phyloP scores from a whole-genome alignment of 106 monocot species.

The Acorus gramineus region DNA sequence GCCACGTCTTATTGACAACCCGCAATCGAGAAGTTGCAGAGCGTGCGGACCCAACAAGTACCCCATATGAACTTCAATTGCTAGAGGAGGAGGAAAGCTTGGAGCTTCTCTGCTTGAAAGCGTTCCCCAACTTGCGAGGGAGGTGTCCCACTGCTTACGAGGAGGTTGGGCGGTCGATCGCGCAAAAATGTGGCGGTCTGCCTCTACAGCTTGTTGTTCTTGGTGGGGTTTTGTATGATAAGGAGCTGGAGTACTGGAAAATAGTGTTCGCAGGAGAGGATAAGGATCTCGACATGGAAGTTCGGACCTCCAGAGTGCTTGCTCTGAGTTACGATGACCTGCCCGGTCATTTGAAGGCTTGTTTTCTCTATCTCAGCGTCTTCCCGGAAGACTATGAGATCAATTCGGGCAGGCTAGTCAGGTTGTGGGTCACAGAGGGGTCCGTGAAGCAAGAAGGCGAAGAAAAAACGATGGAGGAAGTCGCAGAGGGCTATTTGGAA shows the following conservation, averaged over 20 bases:
- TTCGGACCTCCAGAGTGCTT: constrained; percentile 7
- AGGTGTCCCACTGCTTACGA: not conserved
- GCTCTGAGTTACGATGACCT: constrained; percentile 15
- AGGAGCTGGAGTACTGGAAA: not conserved
- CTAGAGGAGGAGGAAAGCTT: constrained; percentile 1
- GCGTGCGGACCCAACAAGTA: not conserved
- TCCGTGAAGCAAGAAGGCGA: constrained; percentile 4
- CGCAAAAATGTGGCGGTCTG: constrained; percentile 13
- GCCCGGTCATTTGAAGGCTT: constrained; percentile 5
- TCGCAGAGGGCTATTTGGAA: constrained; percentile 12
- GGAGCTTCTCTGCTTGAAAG: constrained; percentile 16
- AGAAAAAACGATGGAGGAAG: constrained; percentile 8
- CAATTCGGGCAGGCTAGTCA: not conserved
- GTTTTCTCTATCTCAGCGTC: constrained; percentile 6
- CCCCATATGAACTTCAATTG: not conserved
- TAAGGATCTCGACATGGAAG: not conserved
- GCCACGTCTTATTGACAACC: constrained; percentile 16
- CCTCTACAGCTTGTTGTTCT: constrained; percentile 18
- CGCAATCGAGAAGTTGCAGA: constrained; percentile 8
- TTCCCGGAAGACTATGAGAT: constrained; percentile 10
- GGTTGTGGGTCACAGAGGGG: constrained; percentile 8
- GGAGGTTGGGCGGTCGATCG: constrained; percentile 1
- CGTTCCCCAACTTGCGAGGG: constrained; percentile 1
- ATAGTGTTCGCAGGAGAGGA: not conserved
- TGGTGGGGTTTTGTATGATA: constrained; percentile 13